Evolutionary conservation across 176 grass and related monocot species (phyloP), one percentile per base, ranked within the genome.

Genomic region (Phragmites australis): DNA sequence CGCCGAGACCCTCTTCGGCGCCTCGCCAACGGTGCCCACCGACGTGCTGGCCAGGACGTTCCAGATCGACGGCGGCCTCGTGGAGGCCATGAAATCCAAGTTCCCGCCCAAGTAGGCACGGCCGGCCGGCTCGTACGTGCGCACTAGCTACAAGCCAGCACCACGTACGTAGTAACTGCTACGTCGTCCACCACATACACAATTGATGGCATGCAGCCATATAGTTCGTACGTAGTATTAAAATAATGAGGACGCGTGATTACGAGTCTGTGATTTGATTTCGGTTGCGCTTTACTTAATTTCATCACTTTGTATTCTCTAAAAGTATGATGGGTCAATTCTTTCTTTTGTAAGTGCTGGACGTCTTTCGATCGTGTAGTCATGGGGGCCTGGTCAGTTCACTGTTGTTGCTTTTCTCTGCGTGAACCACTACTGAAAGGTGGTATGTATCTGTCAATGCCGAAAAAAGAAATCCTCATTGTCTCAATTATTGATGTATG

Each of bases 81-180:
- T 96, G 13, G 57, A 92, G 44, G n/a, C 15, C 41, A 96, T 96
- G 68, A 92, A 87, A 81, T 34, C 80, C 51, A 87, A 85, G 82
- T 83, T 94, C 60, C 72, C 72, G 26, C 72, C 76, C n/a, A 87
- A 80, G 53, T 77, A 85, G 48, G 37, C 16, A 2, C 50, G n/a
- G n/a, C n/a, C n/a, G n/a, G n/a, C n/a, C n/a, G n/a, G n/a, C n/a
- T n/a, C n/a, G n/a, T n/a, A n/a, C n/a, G n/a, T n/a, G n/a, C n/a
- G n/a, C n/a, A n/a, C n/a, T n/a, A n/a, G n/a, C n/a, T n/a, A n/a
- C n/a, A n/a, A n/a, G n/a, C n/a, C n/a, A n/a, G n/a, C 8, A 27
- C 22, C 8, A 58, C 59, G 15, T 62, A 34, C 57, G 13, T 17
- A n/a, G n/a, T n/a, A n/a, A n/a, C n/a, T n/a, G n/a, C n/a, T n/a